Base-by-base conservation (phyloP, 805 yeast genomes). In the Saccharomycopsis microspora region DNA sequence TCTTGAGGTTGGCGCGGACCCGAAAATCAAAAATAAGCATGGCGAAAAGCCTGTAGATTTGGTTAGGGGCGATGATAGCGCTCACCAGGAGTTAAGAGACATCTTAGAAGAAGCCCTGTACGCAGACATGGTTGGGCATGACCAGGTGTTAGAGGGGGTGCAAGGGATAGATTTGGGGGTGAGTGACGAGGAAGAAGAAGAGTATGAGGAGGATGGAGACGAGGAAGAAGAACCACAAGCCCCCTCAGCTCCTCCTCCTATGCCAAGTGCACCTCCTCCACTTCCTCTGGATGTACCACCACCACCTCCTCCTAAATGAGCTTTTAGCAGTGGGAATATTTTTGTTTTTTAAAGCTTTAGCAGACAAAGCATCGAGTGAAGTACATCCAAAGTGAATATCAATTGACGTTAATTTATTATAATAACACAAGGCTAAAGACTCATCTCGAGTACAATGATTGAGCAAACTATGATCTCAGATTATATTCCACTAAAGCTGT, bases 1-100 rank as follows among this genome's bases (percentile, higher is more conserved):
- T 53, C 68, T 93, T 39, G 96, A 89, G 58, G 95, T 94, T 32
- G 97, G 98, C 3, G 81, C 93, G 1, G 93, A 89, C 64, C 85
- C 94, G 30, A 55, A 74, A 44, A 60, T 75, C 11, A 71, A 62
- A 54, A 84, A 84, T 59, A 72, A 70, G 36, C 68, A 71, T 38
- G 85, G 85, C 29, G 73, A 81, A 57, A 85, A 76, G 56, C 95
- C 97, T 5, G 71, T 82, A 38, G 87, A 86, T 55, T 69, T 88
- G 51, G 80, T 76, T 10, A 67, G 63, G 31, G 72, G 74, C 5
- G 69, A 70, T 28, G 41, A 36, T 30, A 33, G 39, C 8, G 76
- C 80, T 10, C 67, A 78, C 50, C 75, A 70, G 2, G 72, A 75
- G 48, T 69, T 90, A 52, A 68, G 69, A 39, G 78, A 79, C 56